A percentile compares a stretch with the other conserved stretches of the same genome.
Conservation (phyloP, 2,329 filamentous ascomycete species). For the Hypoxylon sp. region DNA sequence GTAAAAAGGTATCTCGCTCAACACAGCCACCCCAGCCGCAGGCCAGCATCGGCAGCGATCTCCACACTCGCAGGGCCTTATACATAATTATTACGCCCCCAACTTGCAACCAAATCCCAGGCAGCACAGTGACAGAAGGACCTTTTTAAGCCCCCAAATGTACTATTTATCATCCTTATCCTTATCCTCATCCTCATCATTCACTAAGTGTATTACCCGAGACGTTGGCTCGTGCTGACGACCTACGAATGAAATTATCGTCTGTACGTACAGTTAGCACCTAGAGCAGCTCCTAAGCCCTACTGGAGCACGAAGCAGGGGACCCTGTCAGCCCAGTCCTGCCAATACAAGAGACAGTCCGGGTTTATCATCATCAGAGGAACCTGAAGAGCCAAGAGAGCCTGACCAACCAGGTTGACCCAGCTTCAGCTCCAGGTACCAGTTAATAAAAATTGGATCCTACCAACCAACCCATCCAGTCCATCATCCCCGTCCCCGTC, state of each 20-base stretch:
- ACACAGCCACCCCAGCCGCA: conserved; percentile 41
- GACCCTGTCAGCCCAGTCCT: conserved; percentile 18
- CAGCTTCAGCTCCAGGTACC: conserved; percentile 41
- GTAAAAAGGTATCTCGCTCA: conserved; percentile 19
- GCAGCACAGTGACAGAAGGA: not conserved
- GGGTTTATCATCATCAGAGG: conserved; percentile 29
- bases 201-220: conserved; percentile 8
- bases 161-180: not conserved
- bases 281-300: conserved; percentile 19
- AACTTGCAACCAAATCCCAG: conserved; percentile 18
- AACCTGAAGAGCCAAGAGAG: conserved; percentile 13
- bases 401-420: conserved; percentile 24
- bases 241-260: conserved; percentile 5
- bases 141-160: conserved; percentile 25
- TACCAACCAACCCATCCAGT: conserved; percentile 31
- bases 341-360: conserved; percentile 18
- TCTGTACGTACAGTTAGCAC: conserved; percentile 4
- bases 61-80: conserved; percentile 31
- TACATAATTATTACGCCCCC: conserved; percentile 38
- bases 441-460: conserved; percentile 45
- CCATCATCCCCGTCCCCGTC: conserved; percentile 29
- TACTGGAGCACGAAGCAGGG: conserved; percentile 13
- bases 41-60: conserved; percentile 22
- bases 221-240: conserved; percentile 21
- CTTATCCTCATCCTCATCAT: not conserved